Evolutionary conservation across 75 land plant genomes (phyloP).

Genomic region (Selaginella moellendorffii): DNA sequence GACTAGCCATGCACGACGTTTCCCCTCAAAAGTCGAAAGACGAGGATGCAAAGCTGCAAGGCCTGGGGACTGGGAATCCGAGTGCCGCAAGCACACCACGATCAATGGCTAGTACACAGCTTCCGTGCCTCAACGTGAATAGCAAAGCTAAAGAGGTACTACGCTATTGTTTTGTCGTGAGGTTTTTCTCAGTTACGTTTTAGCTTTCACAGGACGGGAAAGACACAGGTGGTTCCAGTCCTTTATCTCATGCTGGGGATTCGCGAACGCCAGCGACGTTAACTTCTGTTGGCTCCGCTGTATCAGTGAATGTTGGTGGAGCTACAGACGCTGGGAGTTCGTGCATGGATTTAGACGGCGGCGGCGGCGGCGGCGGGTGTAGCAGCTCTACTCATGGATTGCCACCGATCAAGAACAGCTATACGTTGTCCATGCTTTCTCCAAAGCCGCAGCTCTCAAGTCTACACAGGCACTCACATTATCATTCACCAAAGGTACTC

Average conservation of each 20-base stretch:
- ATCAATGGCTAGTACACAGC: conserved; percentile 18
- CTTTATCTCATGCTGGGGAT: conserved; percentile 25
- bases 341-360: conserved; percentile 7
- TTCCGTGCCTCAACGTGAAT: conserved; percentile 8
- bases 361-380: no score
- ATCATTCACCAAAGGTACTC: conserved; percentile 23
- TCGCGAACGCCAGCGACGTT: conserved; percentile 19
- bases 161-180: no score
- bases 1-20: conserved; percentile 15
- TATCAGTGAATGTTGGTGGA: conserved; percentile 6
- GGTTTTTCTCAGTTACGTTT: no score
- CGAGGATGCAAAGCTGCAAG: conserved; percentile 10
- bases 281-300: conserved; percentile 18
- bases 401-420: conserved; percentile 21
- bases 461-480: conserved; percentile 11
- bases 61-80: conserved; percentile 11
- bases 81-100: conserved; percentile 21
- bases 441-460: conserved; percentile 15
- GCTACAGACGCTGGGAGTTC: conserved; percentile 17
- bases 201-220: conserved; percentile 12
- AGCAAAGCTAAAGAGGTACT: conserved; percentile 25
- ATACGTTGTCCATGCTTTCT: conserved; percentile 18
- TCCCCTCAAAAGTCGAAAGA: conserved; percentile 6
- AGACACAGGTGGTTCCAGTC: conserved; percentile 16
- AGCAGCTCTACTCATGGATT: conserved; percentile 15